Conservation (phyloP, 2,329 filamentous ascomycete genomes). For the Cytospora mali region DNA sequence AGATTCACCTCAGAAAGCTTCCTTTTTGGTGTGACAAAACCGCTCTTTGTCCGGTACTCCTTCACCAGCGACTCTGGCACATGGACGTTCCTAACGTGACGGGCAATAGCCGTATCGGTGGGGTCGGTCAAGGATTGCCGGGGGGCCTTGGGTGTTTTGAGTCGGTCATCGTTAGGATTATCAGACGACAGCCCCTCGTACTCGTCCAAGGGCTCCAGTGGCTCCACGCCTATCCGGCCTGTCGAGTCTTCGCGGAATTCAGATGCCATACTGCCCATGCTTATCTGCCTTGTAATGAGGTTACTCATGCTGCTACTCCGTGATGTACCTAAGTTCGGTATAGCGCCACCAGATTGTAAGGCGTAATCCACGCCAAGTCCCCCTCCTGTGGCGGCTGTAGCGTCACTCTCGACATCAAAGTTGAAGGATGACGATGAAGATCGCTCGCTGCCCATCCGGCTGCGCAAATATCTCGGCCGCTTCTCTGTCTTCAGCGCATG, state of each 20-base stretch:
- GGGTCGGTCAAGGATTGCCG: slow-evolving; percentile 63
- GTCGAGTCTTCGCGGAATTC: slow-evolving; percentile 58
- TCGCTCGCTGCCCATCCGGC: slow-evolving; percentile 58
- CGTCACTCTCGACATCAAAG: slow-evolving; percentile 73
- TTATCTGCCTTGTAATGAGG: slow-evolving; percentile 73
- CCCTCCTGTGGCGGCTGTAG: slow-evolving; percentile 52
- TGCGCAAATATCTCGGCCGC: slow-evolving; percentile 61
- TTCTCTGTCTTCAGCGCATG: slow-evolving; percentile 49
- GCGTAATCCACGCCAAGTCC: slow-evolving; percentile 74
- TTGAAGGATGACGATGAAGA: slow-evolving; percentile 63
- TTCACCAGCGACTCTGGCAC: slow-evolving; percentile 86
- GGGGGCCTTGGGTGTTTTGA: slow-evolving; percentile 72
- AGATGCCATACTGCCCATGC: slow-evolving; percentile 87
- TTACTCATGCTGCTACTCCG: slow-evolving; percentile 51
- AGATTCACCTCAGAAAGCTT: slow-evolving; percentile 58
- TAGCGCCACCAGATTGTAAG: slow-evolving; percentile 77
- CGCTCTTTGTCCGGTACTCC: slow-evolving; percentile 79
- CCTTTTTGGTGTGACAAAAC: slow-evolving; percentile 58
- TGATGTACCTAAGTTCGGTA: slow-evolving; percentile 56
- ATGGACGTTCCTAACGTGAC: slow-evolving; percentile 86
- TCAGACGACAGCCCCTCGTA: slow-evolving; percentile 40
- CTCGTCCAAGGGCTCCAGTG: slow-evolving; percentile 55
- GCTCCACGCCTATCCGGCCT: slow-evolving; percentile 48
- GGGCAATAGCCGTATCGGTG: slow-evolving; percentile 85
- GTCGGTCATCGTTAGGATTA: slow-evolving; percentile 45